Conservation (phyloP, 2,329 filamentous ascomycete species). For the Pseudofabraea citricarpa region DNA sequence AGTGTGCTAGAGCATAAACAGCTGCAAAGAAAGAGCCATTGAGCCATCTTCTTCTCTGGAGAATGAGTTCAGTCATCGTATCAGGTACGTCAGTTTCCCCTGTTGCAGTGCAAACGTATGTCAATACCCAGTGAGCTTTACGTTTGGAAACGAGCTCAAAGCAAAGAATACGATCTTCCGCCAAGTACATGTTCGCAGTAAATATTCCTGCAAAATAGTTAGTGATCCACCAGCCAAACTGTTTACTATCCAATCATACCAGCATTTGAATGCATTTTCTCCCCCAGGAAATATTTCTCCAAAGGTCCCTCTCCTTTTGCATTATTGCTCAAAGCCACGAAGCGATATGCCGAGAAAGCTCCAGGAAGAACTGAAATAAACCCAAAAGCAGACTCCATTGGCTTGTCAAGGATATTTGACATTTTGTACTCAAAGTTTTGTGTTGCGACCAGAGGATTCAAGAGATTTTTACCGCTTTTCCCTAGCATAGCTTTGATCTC, state of each 20-base stretch:
- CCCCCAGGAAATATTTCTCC: conserved; percentile 71
- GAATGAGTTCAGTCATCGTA: conserved; percentile 65
- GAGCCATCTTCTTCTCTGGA: conserved; percentile 65
- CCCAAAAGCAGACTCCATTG: conserved; percentile 21
- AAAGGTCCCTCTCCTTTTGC: conserved; percentile 63
- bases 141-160: conserved; percentile 68
- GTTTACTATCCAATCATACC: too few relatives aligned
- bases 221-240: too few relatives aligned
- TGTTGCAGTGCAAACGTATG: conserved; percentile 66
- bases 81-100: conserved; percentile 71
- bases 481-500: conserved; percentile 32
- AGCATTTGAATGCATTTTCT: conserved; percentile 59
- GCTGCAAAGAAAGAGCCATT: conserved; percentile 72
- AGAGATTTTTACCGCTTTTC: conserved; percentile 11
- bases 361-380: conserved; percentile 41
- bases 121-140: conserved; percentile 65
- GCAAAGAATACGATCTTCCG: conserved; percentile 55
- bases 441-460: conserved; percentile 19
- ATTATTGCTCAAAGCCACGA: conserved; percentile 66
- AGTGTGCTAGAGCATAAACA: conserved; percentile 67
- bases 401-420: conserved; percentile 21
- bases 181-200: conserved; percentile 63
- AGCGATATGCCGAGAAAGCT: conserved; percentile 65
- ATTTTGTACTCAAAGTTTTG: conserved; percentile 25
- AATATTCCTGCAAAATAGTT: too few relatives aligned